Evolutionary conservation across 192 early-diverging fungal genomes (phyloP).

Genomic region (Powellomyces hirtus): DNA sequence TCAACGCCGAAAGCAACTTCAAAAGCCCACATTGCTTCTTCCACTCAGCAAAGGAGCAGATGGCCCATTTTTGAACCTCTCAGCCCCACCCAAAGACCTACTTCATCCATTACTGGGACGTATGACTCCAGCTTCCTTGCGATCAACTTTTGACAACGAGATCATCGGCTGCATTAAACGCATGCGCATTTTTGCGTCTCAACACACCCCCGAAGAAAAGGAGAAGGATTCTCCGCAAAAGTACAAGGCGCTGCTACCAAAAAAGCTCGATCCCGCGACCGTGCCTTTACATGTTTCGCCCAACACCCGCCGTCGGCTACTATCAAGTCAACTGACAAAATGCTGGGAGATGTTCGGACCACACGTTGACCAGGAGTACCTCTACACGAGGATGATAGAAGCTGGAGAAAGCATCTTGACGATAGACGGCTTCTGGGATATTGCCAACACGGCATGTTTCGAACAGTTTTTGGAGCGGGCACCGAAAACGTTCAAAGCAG

Average conservation of each 20-base stretch:
- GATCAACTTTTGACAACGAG: slow-evolving; percentile 32
- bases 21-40: background rate
- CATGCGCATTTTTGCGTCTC: slow-evolving; percentile 24
- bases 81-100: slow-evolving; percentile 1
- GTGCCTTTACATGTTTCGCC: slow-evolving; percentile 9
- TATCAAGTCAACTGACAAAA: slow-evolving; percentile 29
- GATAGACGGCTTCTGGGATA: slow-evolving; percentile 35
- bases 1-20: background rate
- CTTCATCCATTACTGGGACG: slow-evolving; percentile 24
- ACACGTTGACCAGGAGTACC: slow-evolving; percentile 27
- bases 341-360: slow-evolving; percentile 42
- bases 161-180: slow-evolving; percentile 22
- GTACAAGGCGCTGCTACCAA: background rate
- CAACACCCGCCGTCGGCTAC: slow-evolving; percentile 34
- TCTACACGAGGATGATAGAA: slow-evolving; percentile 29
- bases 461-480: slow-evolving; percentile 19
- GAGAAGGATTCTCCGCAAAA: background rate
- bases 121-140: slow-evolving; percentile 24
- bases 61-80: background rate
- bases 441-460: slow-evolving; percentile 36
- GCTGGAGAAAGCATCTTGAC: slow-evolving; percentile 34
- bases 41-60: slow-evolving; percentile 13
- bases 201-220: background rate
- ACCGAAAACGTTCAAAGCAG: background rate
- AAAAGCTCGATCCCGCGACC: slow-evolving; percentile 15